These are phyloP conservation scores for Rhizoclosmatium globosum DNA, from an alignment of 192 early-diverging fungal genomes.

Conservation along the genomic window DNA sequence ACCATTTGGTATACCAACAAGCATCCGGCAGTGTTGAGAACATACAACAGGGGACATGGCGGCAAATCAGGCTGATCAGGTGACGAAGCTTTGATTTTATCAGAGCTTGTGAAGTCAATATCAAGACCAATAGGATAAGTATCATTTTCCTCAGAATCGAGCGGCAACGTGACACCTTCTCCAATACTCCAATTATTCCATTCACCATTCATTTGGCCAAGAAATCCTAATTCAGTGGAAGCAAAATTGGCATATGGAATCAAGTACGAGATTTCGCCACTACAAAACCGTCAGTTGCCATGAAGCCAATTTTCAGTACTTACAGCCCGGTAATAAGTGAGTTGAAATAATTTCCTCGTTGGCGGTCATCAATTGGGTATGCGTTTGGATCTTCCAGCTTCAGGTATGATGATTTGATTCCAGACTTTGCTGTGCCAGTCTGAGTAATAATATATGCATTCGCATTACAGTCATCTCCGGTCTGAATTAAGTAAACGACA, in stretches of 20 bases:
- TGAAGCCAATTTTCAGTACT: background rate
- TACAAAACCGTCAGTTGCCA: background rate
- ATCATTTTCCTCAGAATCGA: conserved; percentile 61
- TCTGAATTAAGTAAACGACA: conserved; percentile 62
- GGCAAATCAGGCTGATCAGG: conserved; percentile 21
- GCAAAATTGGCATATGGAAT: background rate
- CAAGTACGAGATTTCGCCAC: background rate
- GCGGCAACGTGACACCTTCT: conserved; percentile 58
- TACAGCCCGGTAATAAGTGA: background rate
- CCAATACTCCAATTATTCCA: conserved; percentile 84
- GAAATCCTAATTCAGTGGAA: conserved; percentile 42
- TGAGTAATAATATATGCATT: conserved; percentile 38
- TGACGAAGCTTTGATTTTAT: conserved; percentile 3
- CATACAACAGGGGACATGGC: conserved; percentile 22
- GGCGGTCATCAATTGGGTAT: conserved; percentile 34
- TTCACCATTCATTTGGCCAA: conserved; percentile 51
- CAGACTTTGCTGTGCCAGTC: conserved; percentile 43
- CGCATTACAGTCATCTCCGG: background rate
- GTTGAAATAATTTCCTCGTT: background rate
- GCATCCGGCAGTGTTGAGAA: conserved; percentile 22
- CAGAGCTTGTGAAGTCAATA: conserved; percentile 74
- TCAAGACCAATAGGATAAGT: conserved; percentile 76
- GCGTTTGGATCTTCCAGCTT: conserved; percentile 42
- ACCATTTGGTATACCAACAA: conserved; percentile 19
- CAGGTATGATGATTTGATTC: conserved; percentile 32